Conservation (phyloP, 192 early-diverging fungal species). For the Linnemannia zychae region DNA sequence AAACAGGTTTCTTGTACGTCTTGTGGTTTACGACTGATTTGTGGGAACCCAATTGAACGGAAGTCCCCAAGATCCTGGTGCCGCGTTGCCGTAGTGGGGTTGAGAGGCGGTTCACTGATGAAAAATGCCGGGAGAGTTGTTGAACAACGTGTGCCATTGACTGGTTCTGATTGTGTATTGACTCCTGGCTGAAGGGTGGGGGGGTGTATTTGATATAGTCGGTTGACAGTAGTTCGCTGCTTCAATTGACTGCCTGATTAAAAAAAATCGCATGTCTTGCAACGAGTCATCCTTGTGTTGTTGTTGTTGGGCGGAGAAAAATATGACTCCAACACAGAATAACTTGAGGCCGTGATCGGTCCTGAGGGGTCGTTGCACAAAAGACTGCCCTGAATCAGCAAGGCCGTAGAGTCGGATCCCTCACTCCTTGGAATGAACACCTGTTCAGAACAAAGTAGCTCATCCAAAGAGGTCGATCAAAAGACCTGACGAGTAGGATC, state of each 20-base stretch:
- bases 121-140: too few relatives aligned
- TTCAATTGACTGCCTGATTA: too few relatives aligned
- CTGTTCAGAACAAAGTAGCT: not conserved
- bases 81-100: too few relatives aligned
- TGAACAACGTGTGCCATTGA: too few relatives aligned
- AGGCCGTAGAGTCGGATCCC: not conserved
- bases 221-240: too few relatives aligned
- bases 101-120: too few relatives aligned
- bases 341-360: not conserved
- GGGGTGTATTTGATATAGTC: too few relatives aligned
- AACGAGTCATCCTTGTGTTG: too few relatives aligned
- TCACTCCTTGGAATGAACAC: not conserved
- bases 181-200: too few relatives aligned
- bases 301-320: not conserved
- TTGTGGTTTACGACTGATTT: not conserved
- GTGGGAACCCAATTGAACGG: not conserved
- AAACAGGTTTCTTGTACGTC: not conserved
- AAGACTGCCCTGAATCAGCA: not conserved
- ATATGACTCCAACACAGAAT: not conserved
- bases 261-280: too few relatives aligned
- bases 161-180: too few relatives aligned
- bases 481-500: constrained; percentile 17
- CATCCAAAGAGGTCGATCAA: not conserved
- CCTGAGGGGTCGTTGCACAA: not conserved
- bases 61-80: too few relatives aligned